Percentiles rank a stretch among this genome's conserved stretches.
Evolutionary conservation across 352 stramenopile genomes (phyloP).

Genomic region (Globisporangium uncinulatum): DNA sequence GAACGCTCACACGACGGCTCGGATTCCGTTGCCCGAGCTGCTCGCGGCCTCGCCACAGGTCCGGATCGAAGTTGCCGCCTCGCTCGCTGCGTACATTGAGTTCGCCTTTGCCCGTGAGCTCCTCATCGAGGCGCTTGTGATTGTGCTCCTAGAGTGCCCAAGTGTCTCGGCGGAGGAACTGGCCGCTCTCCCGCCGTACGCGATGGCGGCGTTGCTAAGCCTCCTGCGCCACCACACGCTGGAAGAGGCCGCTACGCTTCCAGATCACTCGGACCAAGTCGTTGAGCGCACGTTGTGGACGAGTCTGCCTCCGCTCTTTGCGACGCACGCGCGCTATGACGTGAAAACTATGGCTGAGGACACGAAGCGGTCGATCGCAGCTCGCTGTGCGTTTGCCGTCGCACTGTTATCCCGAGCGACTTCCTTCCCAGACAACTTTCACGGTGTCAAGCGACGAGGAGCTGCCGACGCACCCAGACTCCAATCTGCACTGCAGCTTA

Average conservation of each 20-base stretch:
- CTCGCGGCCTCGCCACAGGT: constrained; percentile 19
- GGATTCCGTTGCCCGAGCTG: constrained; percentile 25
- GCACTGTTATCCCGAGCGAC: constrained; percentile 38
- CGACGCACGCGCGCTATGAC: constrained; percentile 22
- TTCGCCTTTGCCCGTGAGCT: constrained; percentile 35
- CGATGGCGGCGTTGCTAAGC: constrained; percentile 28
- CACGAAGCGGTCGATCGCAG: constrained; percentile 8
- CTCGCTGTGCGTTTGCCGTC: constrained; percentile 34
- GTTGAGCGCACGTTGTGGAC: constrained; percentile 28
- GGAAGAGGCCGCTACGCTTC: constrained; percentile 14
- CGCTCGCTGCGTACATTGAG: constrained; percentile 33
- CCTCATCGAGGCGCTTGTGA: constrained; percentile 37
- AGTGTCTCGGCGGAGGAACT: constrained; percentile 24
- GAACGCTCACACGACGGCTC: constrained; percentile 30
- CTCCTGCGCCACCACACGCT: constrained; percentile 23
- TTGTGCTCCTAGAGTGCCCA: constrained; percentile 29
- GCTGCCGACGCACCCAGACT: constrained; percentile 1
- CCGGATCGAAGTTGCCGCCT: constrained; percentile 28
- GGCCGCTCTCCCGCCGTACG: constrained; percentile 36
- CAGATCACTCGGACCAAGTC: constrained; percentile 10
- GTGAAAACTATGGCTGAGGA: background rate
- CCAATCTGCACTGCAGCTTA: constrained; percentile 1
- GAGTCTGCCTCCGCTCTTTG: constrained; percentile 33
- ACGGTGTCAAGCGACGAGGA: constrained; percentile 1
- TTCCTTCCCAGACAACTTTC: constrained; percentile 30